phyloP scores from a whole-genome alignment of 495 filamentous ascomycete genomes.

The Tuber magnatum region DNA sequence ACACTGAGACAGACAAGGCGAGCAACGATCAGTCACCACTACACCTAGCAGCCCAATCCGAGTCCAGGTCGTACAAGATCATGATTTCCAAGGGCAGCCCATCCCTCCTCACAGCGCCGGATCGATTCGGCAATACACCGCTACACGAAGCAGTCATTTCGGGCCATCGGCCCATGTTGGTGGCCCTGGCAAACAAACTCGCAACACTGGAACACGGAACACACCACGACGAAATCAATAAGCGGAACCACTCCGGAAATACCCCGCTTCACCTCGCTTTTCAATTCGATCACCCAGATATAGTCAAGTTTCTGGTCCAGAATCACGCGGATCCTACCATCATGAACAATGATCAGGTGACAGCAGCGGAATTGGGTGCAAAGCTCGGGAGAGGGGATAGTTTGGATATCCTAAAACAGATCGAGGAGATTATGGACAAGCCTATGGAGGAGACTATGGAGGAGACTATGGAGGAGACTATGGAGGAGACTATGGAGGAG shows the following conservation, averaged over 20 bases:
- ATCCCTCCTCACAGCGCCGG: not conserved
- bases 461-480: not conserved
- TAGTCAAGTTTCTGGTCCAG: not conserved
- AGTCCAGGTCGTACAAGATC: not conserved
- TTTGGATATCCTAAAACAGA: constrained; percentile 43
- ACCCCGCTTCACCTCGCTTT: not conserved
- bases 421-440: not conserved
- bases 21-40: not conserved
- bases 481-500: not conserved
- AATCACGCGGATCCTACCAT: constrained; percentile 2
- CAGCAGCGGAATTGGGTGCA: constrained; percentile 56
- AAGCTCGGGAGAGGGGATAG: constrained; percentile 61
- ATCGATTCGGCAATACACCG: not conserved
- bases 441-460: not conserved
- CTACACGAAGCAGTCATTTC: not conserved
- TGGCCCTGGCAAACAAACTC: not conserved
- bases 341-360: constrained; percentile 16
- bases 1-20: not conserved
- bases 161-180: not conserved
- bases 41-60: not conserved
- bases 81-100: not conserved
- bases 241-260: not conserved
- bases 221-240: not conserved
- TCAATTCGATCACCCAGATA: not conserved
- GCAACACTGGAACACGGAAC: not conserved